Evolutionary conservation across 164 flowering plant species (phyloP).

Genomic region (Hamamelis virginiana): DNA sequence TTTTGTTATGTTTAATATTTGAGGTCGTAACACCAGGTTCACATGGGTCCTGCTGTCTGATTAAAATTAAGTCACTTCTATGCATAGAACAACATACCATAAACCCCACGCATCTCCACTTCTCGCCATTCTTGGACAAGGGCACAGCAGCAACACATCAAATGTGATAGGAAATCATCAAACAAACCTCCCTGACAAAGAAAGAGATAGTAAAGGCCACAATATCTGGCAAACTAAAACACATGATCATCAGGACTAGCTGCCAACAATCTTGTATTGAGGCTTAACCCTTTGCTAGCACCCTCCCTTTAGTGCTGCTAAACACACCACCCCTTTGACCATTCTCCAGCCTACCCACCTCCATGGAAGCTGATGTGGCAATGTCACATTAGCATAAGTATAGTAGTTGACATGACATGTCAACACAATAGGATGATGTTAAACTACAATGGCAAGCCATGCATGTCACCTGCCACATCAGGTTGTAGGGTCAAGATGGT

Average conservation of each 20-base stretch:
- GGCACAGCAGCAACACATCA: conserved; percentile 98
- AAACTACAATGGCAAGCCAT: no score
- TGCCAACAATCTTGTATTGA: neutral
- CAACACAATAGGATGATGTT: no score
- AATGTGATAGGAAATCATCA: conserved; percentile 94
- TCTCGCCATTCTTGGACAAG: conserved; percentile 99
- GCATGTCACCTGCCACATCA: no score
- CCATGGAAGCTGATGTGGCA: no score
- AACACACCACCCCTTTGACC: no score
- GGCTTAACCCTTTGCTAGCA: neutral
- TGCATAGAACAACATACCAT: conserved; percentile 39
- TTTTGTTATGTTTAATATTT: neutral
- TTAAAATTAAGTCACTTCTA: neutral
- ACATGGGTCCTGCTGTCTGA: neutral
- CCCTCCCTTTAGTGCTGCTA: no score
- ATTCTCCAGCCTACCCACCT: no score
- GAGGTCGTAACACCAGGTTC: neutral
- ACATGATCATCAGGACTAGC: neutral
- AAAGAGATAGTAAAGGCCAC: neutral
- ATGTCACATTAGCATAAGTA: no score
- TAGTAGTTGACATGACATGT: no score
- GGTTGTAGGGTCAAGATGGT: no score
- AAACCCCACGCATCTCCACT: conserved; percentile 83
- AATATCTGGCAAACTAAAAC: neutral
- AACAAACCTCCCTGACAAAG: conserved; percentile 74